Base-by-base conservation (phyloP, 2,329 filamentous ascomycete genomes). In the Calonectria multiphialidica region DNA sequence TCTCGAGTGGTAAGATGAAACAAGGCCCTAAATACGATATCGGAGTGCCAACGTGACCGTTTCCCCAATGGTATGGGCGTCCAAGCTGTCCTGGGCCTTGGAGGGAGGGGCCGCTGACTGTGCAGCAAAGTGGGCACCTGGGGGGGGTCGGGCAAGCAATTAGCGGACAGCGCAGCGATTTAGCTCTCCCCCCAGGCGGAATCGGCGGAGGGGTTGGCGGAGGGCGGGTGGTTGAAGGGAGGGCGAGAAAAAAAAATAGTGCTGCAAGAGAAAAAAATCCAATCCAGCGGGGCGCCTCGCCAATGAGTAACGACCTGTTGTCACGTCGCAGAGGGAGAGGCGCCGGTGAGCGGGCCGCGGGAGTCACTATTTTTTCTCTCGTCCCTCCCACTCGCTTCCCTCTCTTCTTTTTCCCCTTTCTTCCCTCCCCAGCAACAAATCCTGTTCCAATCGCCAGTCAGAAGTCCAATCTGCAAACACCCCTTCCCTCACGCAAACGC, bases 261-360 rank as follows among this genome's bases (percentile, higher is more conserved):
- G 35, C 23, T 50, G 53, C 37, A 28, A 37, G 25, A 23, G 33
- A 64, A 57, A 53, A 53, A 77, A 73, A 71, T 69, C 21, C 21
- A 64, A 64, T 35, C 50, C 44, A 55, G 72, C 61, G 66, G 72
- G 69, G 67, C 61, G n/a, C 13, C 28, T 64, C 64, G 37, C 78
- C 78, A 79, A 79, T 79, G 76, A 78, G 75, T 75, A 74, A 78
- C 73, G 30, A 30, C 65, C 65, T 73, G 76, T 79, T 79, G 76
- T 75, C 77, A 72, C 42, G 61, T 42, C 66, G 66, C 53, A 45
- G 49, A 47, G 62, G 30, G 13, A 33, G 15, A 70, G 44, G 28
- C 30, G 33, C 33, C 66, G 68, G 66, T 40, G 62, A 55, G 57
- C 67, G 72, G 70, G 66, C 72, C 66, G 70, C 57, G 13, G 40